Evolutionary conservation across 179 eudicot species (phyloP).

Genomic region (Beta macrorhiza): DNA sequence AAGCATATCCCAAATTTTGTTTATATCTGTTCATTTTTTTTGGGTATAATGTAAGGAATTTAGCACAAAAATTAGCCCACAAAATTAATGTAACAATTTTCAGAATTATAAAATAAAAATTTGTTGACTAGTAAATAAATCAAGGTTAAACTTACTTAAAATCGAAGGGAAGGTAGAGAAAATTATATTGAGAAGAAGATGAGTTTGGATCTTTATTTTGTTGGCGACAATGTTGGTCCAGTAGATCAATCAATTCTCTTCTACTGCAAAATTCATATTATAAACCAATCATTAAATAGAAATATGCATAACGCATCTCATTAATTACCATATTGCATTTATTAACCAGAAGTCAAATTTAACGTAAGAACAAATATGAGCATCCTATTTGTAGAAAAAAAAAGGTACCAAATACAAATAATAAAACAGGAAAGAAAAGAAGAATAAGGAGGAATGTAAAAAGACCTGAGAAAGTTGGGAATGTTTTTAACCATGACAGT

Average conservation of each 20-base stretch:
- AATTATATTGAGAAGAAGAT: conserved; percentile 20
- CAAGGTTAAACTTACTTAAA: conserved; percentile 18
- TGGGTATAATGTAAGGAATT: not conserved
- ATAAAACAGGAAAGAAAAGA: too few relatives aligned
- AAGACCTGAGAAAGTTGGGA: conserved; percentile 26
- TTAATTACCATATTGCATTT: conserved; percentile 3
- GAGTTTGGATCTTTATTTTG: not conserved
- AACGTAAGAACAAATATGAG: not conserved
- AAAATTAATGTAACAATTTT: too few relatives aligned
- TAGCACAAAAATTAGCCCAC: too few relatives aligned
- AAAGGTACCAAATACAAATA: too few relatives aligned
- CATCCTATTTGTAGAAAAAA: not conserved
- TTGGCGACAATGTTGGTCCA: conserved; percentile 27
- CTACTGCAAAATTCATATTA: conserved; percentile 13
- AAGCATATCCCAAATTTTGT: conserved; percentile 34
- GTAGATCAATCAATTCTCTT: not conserved
- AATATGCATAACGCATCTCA: too few relatives aligned
- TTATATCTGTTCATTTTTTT: not conserved
- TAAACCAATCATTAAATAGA: not conserved
- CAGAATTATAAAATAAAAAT: not conserved
- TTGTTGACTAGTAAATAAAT: not conserved
- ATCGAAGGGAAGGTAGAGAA: conserved; percentile 33
- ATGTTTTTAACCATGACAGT: conserved; percentile 34
- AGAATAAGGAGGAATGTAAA: conserved; percentile 5
- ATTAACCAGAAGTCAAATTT: not conserved